Conservation (phyloP, 2,329 filamentous ascomycete genomes). For the Ascochyta koolunga region DNA sequence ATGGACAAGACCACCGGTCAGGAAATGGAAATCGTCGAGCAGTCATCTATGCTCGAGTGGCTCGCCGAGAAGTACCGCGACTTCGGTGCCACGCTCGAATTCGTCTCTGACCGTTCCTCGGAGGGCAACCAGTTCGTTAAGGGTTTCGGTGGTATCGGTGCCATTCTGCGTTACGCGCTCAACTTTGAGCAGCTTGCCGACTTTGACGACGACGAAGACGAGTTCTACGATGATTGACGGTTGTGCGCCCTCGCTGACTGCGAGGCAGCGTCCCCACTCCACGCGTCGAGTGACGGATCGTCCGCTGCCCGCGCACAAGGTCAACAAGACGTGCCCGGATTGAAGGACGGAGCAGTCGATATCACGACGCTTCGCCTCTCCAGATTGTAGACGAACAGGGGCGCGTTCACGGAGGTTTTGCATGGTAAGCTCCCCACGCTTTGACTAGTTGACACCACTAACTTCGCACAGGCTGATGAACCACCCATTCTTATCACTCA, state of each 20-base stretch:
- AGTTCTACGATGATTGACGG: slow-evolving; percentile 96
- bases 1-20: slow-evolving; percentile 94
- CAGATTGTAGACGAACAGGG: slow-evolving; percentile 46
- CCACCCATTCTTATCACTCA: slow-evolving; percentile 46
- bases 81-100: slow-evolving; percentile 93
- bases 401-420: slow-evolving; percentile 46
- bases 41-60: slow-evolving; percentile 98
- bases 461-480: slow-evolving; percentile 35
- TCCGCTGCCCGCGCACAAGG: slow-evolving; percentile 52
- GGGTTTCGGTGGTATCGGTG: slow-evolving; percentile 97
- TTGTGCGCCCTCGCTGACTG: slow-evolving; percentile 81
- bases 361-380: slow-evolving; percentile 47
- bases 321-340: slow-evolving; percentile 42
- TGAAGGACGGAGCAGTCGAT: slow-evolving; percentile 38
- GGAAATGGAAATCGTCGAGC: slow-evolving; percentile 92
- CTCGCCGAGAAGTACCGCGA: slow-evolving; percentile 98
- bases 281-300: slow-evolving; percentile 60
- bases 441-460: neutral
- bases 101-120: slow-evolving; percentile 95
- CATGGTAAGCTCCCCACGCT: slow-evolving; percentile 31
- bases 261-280: slow-evolving; percentile 80
- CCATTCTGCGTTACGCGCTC: slow-evolving; percentile 98
- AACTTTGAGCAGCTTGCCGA: slow-evolving; percentile 99
- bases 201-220: slow-evolving; percentile 75
- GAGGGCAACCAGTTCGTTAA: slow-evolving; percentile 99